Evolutionary conservation across 2,329 filamentous ascomycete species (phyloP).

Genomic region (Fusarium setosum): DNA sequence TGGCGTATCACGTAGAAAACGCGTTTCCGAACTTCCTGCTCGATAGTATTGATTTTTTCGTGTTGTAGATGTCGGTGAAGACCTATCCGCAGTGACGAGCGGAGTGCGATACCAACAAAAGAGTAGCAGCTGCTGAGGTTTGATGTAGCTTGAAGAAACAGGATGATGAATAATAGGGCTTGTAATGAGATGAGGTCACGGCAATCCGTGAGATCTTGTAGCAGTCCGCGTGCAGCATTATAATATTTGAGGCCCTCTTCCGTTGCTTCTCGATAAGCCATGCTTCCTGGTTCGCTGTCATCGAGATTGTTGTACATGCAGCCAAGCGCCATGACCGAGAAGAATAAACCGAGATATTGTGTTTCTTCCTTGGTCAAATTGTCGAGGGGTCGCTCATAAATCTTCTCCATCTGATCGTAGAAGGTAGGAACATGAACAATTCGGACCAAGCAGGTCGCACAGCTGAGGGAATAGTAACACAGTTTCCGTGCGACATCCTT

Average conservation of each 20-base stretch:
- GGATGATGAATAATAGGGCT: conserved; percentile 80
- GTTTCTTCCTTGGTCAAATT: conserved; percentile 73
- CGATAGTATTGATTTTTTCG: conserved; percentile 70
- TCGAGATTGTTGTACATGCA: conserved; percentile 76
- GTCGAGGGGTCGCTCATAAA: conserved; percentile 78
- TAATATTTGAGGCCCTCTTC: conserved; percentile 80
- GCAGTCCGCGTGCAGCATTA: conserved; percentile 71
- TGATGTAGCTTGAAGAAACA: conserved; percentile 84
- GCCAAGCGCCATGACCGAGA: conserved; percentile 77
- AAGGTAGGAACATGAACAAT: conserved; percentile 87
- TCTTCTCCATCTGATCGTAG: conserved; percentile 78
- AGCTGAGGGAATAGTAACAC: conserved; percentile 67
- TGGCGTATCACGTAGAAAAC: conserved; percentile 77
- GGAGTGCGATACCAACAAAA: conserved; percentile 81
- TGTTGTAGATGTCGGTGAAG: conserved; percentile 79
- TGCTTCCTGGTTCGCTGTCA: conserved; percentile 59
- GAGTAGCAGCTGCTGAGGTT: conserved; percentile 84
- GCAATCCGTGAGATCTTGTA: conserved; percentile 75
- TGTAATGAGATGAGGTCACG: conserved; percentile 81
- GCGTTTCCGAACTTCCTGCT: conserved; percentile 71
- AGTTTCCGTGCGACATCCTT: conserved; percentile 65
- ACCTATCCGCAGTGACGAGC: conserved; percentile 81
- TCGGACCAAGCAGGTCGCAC: conserved; percentile 69
- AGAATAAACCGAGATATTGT: conserved; percentile 76
- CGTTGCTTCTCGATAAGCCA: conserved; percentile 62